Evolutionary conservation across 2,329 filamentous ascomycete genomes (phyloP), one percentile per base, ranked within the genome.

Genomic region (Talaromyces islandicus): DNA sequence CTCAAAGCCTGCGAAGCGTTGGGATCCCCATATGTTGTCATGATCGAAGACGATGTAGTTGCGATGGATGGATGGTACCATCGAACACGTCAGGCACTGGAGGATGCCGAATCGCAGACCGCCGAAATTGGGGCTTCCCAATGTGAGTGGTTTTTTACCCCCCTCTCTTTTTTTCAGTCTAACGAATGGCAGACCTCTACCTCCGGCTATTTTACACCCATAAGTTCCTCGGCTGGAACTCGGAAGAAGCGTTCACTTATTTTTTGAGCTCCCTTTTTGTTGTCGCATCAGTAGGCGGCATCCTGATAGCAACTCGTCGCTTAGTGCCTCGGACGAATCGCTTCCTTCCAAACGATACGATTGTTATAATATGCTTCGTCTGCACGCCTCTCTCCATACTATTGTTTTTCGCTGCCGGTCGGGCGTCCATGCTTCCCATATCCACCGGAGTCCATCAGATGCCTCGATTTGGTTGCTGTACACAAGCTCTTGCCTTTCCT

Each of bases 161-260:
- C 25, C 6, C 4, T n/a, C 19, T 29, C 25, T 56, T n/a, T 41
- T 19, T 29, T 46, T 4, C 24, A 12, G 52, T 35, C 19, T 50
- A 10, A 51, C 29, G 9, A n/a, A 52, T 17, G n/a, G 2, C 24
- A 58, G 75, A 73, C 63, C 67, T 79, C 7, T 80, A 80, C 63
- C 69, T 80, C 21, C 76, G 77, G 3, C 68, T 80, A 17, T 80
- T 80, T 67, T 79, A 78, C 60, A 78, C 76, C 0, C 77, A 80
- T 58, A 68, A 75, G 56, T 75, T 76, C 54, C 69, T 77, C 2
- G 76, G 77, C 56, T 80, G 77, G 78, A 78, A 79, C 56, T 68
- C 68, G 7, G 76, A 79, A 63, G 64, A 74, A 32, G 77, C 73
- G 75, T 62, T 57, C 0, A 68, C 59, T 6, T 77, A 78, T 57